Base-by-base conservation (phyloP, 495 filamentous ascomycete species). In the Hypoxylon crocopeplum region DNA sequence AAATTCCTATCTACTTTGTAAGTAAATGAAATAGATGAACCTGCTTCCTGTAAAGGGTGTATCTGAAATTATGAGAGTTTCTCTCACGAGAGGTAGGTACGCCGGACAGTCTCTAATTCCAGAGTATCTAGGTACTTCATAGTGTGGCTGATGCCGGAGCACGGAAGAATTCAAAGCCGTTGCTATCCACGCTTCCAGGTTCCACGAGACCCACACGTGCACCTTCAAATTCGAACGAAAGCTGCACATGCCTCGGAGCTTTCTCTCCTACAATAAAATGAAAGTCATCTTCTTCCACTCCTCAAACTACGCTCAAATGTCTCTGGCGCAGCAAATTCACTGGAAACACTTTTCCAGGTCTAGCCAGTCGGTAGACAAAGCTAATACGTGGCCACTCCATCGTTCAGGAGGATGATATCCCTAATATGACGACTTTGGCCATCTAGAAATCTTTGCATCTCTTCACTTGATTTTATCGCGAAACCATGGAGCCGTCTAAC, bases 231-330 rank as follows among this genome's bases (percentile, higher is more conserved):
- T 53, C 38, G 24, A 48, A 16, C 4, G 13, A 29, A 10, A 49
- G 19, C 21, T 50, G 48, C 53, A 52, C 44, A 45, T 51, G 51
- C 45, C 48, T 63, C 47, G 55, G 61, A 61, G 48, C 60, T 64
- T 58, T 59, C 61, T 66, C 29, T 55, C 53, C 48, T 64, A 17
- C 48, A 46, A 39, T 48, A 47, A 39, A 41, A 5, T 38, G 7
- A 3, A 10, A 21, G 19, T 21, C n/a, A 7, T 16, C 1, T 33
- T 25, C 22, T 48, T 59, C 22, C 21, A 6, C 25, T 38, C 45
- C 32, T 46, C 42, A 40, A 45, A 20, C 3, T 49, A 45, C 41
- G 49, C 48, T 48, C 68, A 47, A 61, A 70, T 70, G 68, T 66
- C 62, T 58, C 48, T 59, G 48, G 55, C 47, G 47, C 46, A 32